These are phyloP conservation scores for Penicillium canariense DNA, from an alignment of 495 filamentous ascomycete genomes.

Conservation along the genomic window DNA sequence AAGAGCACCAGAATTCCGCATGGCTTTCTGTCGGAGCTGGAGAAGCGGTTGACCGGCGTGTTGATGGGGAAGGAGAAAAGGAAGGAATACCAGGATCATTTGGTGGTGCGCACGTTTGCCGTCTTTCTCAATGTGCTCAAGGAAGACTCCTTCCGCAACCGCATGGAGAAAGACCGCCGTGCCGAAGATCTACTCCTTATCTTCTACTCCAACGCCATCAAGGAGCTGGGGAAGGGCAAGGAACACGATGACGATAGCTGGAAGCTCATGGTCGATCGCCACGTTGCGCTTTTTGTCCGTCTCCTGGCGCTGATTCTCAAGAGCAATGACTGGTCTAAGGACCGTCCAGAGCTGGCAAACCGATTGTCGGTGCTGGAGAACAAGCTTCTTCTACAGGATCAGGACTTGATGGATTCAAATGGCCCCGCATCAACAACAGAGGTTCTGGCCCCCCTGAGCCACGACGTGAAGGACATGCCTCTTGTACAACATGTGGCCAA, in stretches of 20 bases:
- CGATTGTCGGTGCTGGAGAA: slow-evolving; percentile 81
- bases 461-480: slow-evolving; percentile 95
- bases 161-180: slow-evolving; percentile 89
- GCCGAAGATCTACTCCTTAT: slow-evolving; percentile 87
- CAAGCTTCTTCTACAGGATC: slow-evolving; percentile 92
- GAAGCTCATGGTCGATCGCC: slow-evolving; percentile 90
- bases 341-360: slow-evolving; percentile 76
- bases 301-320: slow-evolving; percentile 77
- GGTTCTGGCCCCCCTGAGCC: slow-evolving; percentile 74
- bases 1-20: slow-evolving; percentile 78
- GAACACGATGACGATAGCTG: slow-evolving; percentile 80
- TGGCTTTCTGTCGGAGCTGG: slow-evolving; percentile 68
- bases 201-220: slow-evolving; percentile 87
- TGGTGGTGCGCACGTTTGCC: slow-evolving; percentile 78
- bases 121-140: slow-evolving; percentile 76
- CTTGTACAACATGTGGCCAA: slow-evolving; percentile 81
- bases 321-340: slow-evolving; percentile 74
- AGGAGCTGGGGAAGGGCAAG: slow-evolving; percentile 81
- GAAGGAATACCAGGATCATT: slow-evolving; percentile 72
- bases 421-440: slow-evolving; percentile 63
- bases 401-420: slow-evolving; percentile 67
- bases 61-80: slow-evolving; percentile 68
- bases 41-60: slow-evolving; percentile 65
- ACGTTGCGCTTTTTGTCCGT: slow-evolving; percentile 92
- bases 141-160: slow-evolving; percentile 66